Evolutionary conservation across 202 grass and related monocot genomes (phyloP).

Genomic region (Digitaria exilis): DNA sequence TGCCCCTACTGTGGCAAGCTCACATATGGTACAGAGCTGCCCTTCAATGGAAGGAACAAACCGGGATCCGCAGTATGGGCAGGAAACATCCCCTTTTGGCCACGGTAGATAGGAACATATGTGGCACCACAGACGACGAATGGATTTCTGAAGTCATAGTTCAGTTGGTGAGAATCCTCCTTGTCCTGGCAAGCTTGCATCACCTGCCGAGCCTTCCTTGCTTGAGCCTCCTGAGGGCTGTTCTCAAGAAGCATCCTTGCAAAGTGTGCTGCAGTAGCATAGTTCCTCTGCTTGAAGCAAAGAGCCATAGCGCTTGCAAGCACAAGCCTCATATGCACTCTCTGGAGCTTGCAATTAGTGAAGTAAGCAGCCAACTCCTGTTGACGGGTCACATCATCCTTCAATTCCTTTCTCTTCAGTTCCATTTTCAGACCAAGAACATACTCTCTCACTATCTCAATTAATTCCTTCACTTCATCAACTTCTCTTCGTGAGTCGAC

Average conservation of each 20-base stretch:
- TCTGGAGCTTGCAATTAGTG: conserved; percentile 86
- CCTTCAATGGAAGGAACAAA: conserved; percentile 53
- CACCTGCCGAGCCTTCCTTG: conserved; percentile 71
- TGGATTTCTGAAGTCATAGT: conserved; percentile 86
- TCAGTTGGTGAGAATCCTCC: conserved; percentile 52
- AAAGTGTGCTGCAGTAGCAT: conserved; percentile 66
- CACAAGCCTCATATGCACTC: conserved; percentile 67
- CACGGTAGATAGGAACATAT: conserved; percentile 71
- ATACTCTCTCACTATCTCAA: conserved; percentile 71
- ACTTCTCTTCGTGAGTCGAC: conserved; percentile 84
- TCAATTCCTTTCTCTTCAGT: conserved; percentile 70
- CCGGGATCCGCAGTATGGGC: conserved; percentile 65
- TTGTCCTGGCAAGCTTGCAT: conserved; percentile 53
- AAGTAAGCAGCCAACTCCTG: conserved; percentile 82
- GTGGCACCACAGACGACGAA: conserved; percentile 80
- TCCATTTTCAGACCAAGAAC: conserved; percentile 83
- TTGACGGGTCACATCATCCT: conserved; percentile 51
- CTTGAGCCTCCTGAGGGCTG: conserved; percentile 57
- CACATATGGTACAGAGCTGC: conserved; percentile 77
- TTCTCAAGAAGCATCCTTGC: conserved; percentile 72
- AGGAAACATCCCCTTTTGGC: conserved; percentile 68
- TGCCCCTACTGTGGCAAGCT: conserved; percentile 62
- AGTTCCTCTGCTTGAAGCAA: conserved; percentile 63
- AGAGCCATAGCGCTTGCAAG: conserved; percentile 66
- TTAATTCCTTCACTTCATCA: conserved; percentile 86